Evolutionary conservation across 495 filamentous ascomycete species (phyloP), one percentile per base, ranked within the genome.

Genomic region (Penicillium maclennaniae): DNA sequence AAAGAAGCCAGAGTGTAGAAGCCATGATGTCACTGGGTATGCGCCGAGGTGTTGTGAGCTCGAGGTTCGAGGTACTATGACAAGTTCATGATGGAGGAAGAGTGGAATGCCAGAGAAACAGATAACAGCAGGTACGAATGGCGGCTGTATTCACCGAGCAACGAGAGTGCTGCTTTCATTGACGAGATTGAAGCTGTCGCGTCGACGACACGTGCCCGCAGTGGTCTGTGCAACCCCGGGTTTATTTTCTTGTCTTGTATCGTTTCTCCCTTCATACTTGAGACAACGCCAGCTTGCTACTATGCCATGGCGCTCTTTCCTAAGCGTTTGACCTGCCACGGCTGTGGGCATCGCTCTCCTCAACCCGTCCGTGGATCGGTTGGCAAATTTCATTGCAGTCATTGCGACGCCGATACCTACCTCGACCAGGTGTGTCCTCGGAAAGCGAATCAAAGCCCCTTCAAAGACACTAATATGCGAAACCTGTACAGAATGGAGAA

Each of bases 371-470:
- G 77, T 56, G 76, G 77, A 45, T 61, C 67, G 27, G 61, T 82
- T 21, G 77, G 72, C 51, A 77, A 82, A 63, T 93, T 87, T 71
- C 74, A 81, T 16, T 95, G 90, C 61, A 62, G 76, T 10, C 71
- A 81, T 49, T 95, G 90, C 72, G 87, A 91, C 54, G 85, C 89
- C 19, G 81, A 85, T 51, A 96, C 95, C 69, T 88, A 85, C 69
- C 72, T 95, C 8, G 91, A 96, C 62, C 68, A 81, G 69, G 78
- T 80, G 57, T 31, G 67, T 66, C 54, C 37, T 45, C 44, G 49
- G 45, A 17, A 34, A n/a, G 45, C 26, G 31, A 67, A 28, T 47
- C 42, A 44, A 54, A 26, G 15, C 36, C 9, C 15, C 1, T 15
- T 1, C 10, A 37, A 0, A 12, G 1, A 34, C 46, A 38, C 51